phyloP scores from a whole-genome alignment of 192 early-diverging fungal species.

The Entomortierella parvispora region DNA sequence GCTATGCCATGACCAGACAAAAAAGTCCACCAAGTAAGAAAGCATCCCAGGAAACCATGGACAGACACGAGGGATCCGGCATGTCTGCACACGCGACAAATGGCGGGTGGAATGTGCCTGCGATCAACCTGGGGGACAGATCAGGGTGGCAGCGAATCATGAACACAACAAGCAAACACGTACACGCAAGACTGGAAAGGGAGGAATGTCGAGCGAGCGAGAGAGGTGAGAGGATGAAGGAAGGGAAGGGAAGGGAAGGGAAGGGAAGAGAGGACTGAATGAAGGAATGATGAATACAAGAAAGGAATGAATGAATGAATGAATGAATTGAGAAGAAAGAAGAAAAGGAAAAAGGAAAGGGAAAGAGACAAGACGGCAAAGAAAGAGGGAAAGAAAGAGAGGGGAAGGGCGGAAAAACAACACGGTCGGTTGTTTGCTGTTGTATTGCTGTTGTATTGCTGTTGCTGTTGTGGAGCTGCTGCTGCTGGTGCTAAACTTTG shows the following conservation, averaged over 20 bases:
- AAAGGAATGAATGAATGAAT: slow-evolving; percentile 7
- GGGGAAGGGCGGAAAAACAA: background rate
- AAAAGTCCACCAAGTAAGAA: no score
- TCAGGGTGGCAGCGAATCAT: background rate
- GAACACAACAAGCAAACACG: background rate
- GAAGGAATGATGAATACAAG: slow-evolving; percentile 7
- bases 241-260: background rate
- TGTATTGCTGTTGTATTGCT: background rate
- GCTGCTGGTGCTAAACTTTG: background rate
- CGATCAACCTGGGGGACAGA: no score
- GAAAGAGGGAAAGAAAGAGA: slow-evolving; percentile 6
- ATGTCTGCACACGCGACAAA: no score
- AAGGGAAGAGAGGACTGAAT: slow-evolving; percentile 5
- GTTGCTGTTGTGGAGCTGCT: background rate
- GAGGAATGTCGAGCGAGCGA: background rate
- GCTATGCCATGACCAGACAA: background rate
- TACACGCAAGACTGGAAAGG: background rate
- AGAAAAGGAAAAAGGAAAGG: slow-evolving; percentile 12
- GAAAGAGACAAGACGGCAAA: background rate
- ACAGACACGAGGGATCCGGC: no score
- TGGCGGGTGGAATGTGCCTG: no score
- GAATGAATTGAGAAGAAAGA: slow-evolving; percentile 7
- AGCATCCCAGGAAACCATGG: no score
- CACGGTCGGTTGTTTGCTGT: background rate
- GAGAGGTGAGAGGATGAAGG: background rate